These are phyloP conservation scores for Theileria orientalis DNA, from an alignment of 169 alveolate species.

Conservation along the genomic window DNA sequence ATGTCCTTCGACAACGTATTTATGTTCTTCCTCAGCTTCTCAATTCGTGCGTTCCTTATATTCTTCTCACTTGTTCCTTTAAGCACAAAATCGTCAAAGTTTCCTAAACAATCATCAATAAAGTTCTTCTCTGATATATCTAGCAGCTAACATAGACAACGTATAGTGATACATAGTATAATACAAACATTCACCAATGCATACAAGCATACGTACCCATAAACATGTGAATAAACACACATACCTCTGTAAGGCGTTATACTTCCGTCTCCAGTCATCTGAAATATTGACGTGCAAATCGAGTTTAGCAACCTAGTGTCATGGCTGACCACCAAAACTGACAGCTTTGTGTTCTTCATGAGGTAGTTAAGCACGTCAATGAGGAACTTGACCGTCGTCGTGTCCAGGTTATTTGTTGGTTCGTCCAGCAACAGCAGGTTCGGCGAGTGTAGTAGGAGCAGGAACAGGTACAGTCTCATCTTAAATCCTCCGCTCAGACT, in stretches of 20 bases:
- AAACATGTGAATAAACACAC: background rate
- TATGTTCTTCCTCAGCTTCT: slow-evolving; percentile 12
- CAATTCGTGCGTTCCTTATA: slow-evolving; percentile 10
- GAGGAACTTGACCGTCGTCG: slow-evolving; percentile 49
- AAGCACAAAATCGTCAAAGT: slow-evolving; percentile 49
- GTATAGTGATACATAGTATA: background rate
- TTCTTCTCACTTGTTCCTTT: slow-evolving; percentile 23
- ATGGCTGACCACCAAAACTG: slow-evolving; percentile 51
- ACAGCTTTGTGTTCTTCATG: slow-evolving; percentile 20
- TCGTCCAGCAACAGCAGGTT: slow-evolving; percentile 70
- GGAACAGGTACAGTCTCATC: slow-evolving; percentile 67
- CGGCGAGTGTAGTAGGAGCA: slow-evolving; percentile 59
- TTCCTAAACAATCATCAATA: too few relatives aligned
- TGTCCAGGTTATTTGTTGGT: slow-evolving; percentile 74
- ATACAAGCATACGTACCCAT: background rate
- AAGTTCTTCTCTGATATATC: too few relatives aligned
- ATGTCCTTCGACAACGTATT: slow-evolving; percentile 22
- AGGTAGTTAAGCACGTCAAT: slow-evolving; percentile 32
- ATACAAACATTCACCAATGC: background rate
- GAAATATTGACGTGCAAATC: slow-evolving; percentile 40
- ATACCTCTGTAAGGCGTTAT: slow-evolving; percentile 8
- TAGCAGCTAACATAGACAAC: too few relatives aligned
- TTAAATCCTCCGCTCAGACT: slow-evolving; percentile 73
- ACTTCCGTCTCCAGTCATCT: slow-evolving; percentile 61
- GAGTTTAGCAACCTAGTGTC: slow-evolving; percentile 22